Conservation (phyloP, 177 flowering plant genomes). For the Vitis hybrid region DNA sequence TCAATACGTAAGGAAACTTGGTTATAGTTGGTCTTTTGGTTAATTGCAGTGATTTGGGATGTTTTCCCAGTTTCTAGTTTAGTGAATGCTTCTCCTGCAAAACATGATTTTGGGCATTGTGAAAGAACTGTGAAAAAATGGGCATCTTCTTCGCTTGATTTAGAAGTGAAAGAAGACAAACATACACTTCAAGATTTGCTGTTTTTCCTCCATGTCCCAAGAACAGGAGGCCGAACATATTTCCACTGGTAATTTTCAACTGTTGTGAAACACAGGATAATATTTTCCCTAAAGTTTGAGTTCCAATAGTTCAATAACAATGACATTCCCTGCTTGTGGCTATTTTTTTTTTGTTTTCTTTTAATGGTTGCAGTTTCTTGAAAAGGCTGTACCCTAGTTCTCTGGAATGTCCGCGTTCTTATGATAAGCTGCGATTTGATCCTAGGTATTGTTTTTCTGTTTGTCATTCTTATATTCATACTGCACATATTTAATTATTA, state of each 20-base stretch:
- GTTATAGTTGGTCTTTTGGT: neutral
- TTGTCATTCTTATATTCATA: neutral
- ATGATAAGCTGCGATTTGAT: slow-evolving; percentile 89
- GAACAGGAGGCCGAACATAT: slow-evolving; percentile 96
- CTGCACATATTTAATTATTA: neutral
- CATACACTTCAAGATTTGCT: slow-evolving; percentile 69
- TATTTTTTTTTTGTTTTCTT: neutral
- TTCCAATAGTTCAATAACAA: neutral
- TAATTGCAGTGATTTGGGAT: neutral
- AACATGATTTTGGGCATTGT: slow-evolving; percentile 56
- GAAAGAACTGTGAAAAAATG: slow-evolving; percentile 66
- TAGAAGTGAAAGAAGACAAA: slow-evolving; percentile 51
- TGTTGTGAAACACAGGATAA: neutral
- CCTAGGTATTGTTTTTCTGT: slow-evolving; percentile 58
- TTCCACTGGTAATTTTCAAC: slow-evolving; percentile 66
- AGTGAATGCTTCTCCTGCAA: slow-evolving; percentile 25
- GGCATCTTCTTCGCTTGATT: slow-evolving; percentile 63
- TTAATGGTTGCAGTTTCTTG: slow-evolving; percentile 61
- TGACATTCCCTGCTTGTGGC: slow-evolving; percentile 9
- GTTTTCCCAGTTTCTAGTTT: slow-evolving; percentile 24
- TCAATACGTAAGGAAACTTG: neutral
- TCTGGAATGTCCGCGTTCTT: slow-evolving; percentile 94
- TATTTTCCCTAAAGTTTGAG: neutral
- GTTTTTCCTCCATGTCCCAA: slow-evolving; percentile 93
- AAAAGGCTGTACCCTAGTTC: slow-evolving; percentile 66